Percentiles rank a stretch among this genome's conserved stretches.
Evolutionary conservation across 176 grass and related monocot genomes (phyloP).

Genomic region (Alloteropsis semialata): DNA sequence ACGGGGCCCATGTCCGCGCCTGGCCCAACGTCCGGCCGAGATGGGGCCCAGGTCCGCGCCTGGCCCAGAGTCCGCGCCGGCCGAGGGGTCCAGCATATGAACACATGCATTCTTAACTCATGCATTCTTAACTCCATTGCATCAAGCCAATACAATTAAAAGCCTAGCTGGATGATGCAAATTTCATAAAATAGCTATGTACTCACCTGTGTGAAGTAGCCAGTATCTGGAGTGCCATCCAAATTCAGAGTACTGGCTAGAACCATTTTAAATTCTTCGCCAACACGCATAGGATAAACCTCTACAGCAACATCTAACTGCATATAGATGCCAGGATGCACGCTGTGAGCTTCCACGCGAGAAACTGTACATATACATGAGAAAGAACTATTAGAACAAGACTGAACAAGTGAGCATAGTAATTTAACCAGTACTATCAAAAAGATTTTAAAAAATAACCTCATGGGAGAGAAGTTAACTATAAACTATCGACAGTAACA

Average conservation of each 20-base stretch:
- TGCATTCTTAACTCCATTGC: neutral
- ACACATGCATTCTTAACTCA: too few species aligned
- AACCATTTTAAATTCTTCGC: slow-evolving; percentile 60
- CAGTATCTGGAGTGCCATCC: slow-evolving; percentile 67
- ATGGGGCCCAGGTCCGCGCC: too few species aligned
- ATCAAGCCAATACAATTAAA: neutral
- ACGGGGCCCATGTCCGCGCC: too few species aligned
- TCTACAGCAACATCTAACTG: slow-evolving; percentile 70
- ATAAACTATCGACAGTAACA: neutral
- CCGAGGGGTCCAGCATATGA: neutral
- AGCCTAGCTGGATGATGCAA: neutral
- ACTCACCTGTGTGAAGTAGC: slow-evolving; percentile 57
- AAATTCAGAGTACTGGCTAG: slow-evolving; percentile 61
- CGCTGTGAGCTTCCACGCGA: slow-evolving; percentile 53
- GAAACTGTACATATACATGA: slow-evolving; percentile 36
- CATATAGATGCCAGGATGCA: slow-evolving; percentile 53
- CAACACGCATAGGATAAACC: slow-evolving; percentile 44
- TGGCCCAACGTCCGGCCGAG: neutral
- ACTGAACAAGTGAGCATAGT: neutral
- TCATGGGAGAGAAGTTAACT: neutral
- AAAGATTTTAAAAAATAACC: neutral
- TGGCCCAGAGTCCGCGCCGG: too few species aligned
- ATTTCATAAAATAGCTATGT: neutral
- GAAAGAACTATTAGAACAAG: neutral
- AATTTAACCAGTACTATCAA: neutral